Evolutionary conservation across 1,139 yeast species (phyloP), one percentile per base, ranked within the genome.

Genomic region (Yamadazyma blattariae): DNA sequence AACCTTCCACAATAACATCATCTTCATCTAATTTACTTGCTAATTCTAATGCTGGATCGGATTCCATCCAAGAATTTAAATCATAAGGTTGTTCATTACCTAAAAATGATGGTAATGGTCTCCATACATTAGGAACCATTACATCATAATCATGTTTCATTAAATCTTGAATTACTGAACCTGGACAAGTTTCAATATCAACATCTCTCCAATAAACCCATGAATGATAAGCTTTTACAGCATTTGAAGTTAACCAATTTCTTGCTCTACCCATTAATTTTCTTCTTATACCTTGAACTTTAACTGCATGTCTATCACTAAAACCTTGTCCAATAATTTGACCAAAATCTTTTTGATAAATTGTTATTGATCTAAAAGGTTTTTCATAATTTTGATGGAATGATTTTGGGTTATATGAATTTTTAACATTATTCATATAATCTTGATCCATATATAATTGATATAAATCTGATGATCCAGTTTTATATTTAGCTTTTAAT

Each of bases 161-260:
- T 58, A 88, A 67, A 52, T 79, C 86, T 57, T 88, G 85, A 45
- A 88, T 76, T 31, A 88, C 82, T 30, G 82, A 70, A 13, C 87
- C 85, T 1, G 95, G 95, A 49, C 87, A 79, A 19, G 87, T 74
- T 50, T 86, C 95, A 37, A 88, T 82, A 56, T 88, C 96, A 3
- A 80, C 96, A 57, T 88, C 96, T 59, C 96, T 72, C 96, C 96
- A 88, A 55, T 86, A 84, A 10, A 88, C 95, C 96, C 96, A 88
- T 2, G 94, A 82, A 58, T 88, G 96, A 52, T 86, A 82, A 1
- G 95, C 89, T 50, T 80, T 76, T 42, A 88, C 64, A 1, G 95
- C 89, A 29, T 78, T 74, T 2, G 87, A 72, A 3, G 90, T 76
- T 34, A 88, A 65, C 94, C 95, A 88, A 57, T 88, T 88, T 57